phyloP scores from a whole-genome alignment of 2,329 filamentous ascomycete genomes.

The Leptographium wingfieldii region DNA sequence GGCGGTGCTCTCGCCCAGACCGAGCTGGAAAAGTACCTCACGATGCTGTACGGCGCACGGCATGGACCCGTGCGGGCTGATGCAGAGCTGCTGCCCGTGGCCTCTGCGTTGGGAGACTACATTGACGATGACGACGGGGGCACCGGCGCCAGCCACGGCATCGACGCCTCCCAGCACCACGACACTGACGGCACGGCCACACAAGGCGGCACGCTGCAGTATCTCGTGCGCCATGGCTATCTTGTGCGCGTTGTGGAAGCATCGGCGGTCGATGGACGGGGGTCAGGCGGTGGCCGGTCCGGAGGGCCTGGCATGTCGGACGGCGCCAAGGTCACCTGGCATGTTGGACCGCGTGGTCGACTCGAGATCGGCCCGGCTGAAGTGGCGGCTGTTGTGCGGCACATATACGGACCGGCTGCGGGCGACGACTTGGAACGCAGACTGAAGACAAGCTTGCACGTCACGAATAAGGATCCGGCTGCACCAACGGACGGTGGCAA shows the following conservation, averaged over 20 bases:
- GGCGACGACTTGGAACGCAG: slow-evolving; percentile 43
- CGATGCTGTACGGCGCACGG: slow-evolving; percentile 14
- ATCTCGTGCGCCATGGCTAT: slow-evolving; percentile 73
- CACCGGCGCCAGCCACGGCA: not conserved
- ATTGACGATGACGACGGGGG: slow-evolving; percentile 12
- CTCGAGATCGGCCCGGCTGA: slow-evolving; percentile 71
- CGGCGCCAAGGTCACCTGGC: slow-evolving; percentile 53
- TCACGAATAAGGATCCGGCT: not conserved
- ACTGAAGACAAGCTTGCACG: slow-evolving; percentile 47
- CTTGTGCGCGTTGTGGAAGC: slow-evolving; percentile 61
- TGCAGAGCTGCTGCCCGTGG: slow-evolving; percentile 54
- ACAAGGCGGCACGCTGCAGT: slow-evolving; percentile 18
- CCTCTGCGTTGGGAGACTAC: slow-evolving; percentile 11
- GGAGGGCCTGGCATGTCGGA: not conserved
- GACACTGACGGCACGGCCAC: not conserved
- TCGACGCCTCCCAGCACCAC: not conserved
- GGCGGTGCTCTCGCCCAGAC: slow-evolving; percentile 63
- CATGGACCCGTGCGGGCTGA: slow-evolving; percentile 23
- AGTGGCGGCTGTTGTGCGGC: slow-evolving; percentile 55
- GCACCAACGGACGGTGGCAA: not conserved
- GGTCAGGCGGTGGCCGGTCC: not conserved
- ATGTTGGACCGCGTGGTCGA: slow-evolving; percentile 73
- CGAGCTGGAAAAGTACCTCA: slow-evolving; percentile 58
- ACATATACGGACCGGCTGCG: slow-evolving; percentile 41
- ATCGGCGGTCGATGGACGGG: slow-evolving; percentile 46